Evolutionary conservation across 805 yeast species (phyloP), one percentile per base, ranked within the genome.

Genomic region (Yarrowia alimentaria): DNA sequence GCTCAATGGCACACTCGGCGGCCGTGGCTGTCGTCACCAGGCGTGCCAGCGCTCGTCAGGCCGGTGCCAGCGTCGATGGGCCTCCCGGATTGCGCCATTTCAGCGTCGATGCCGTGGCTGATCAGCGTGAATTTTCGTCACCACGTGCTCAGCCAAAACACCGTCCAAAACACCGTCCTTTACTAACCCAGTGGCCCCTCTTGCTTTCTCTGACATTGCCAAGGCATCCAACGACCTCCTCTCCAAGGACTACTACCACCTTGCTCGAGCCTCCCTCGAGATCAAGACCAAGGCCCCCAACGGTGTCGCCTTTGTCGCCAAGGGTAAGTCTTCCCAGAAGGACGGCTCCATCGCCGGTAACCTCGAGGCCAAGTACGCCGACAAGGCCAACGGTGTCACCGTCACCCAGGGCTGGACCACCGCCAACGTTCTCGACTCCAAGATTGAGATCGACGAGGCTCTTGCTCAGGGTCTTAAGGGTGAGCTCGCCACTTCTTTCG

Each of bases 351-450:
- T 93, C 61, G 81, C 90, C 57, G 95, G 95, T 61, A 80, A 84
- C 65, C 74, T 93, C 54, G 98, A 93, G 73, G 85, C 94, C 63
- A 88, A 86, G 77, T 86, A 83, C 77, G 73, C 85, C 56, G 99
- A 93, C 80, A 88, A 88, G 78, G 78, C 89, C 57, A 76, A 93
- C 56, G 97, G 97, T 58, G 76, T 93, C 65, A 81, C 96, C 58
- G 75, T 93, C 66, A 89, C 96, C 61, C 98, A 93, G 78, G 96
- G 96, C 67, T 90, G 98, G 96, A 83, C 90, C 75, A 87, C 95
- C 63, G 83, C 94, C 70, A 91, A 91, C 72, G 78, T 84, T 58
- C 76, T 93, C 67, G 84, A 80, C 77, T 86, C 98, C 75, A 91
- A 88, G 79, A 78, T 93, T 62, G 97, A 91, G 76, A 78, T 93